Evolutionary conservation across 306 rosid genomes (phyloP).

Genomic region (Herpetospermum pedunculosum): DNA sequence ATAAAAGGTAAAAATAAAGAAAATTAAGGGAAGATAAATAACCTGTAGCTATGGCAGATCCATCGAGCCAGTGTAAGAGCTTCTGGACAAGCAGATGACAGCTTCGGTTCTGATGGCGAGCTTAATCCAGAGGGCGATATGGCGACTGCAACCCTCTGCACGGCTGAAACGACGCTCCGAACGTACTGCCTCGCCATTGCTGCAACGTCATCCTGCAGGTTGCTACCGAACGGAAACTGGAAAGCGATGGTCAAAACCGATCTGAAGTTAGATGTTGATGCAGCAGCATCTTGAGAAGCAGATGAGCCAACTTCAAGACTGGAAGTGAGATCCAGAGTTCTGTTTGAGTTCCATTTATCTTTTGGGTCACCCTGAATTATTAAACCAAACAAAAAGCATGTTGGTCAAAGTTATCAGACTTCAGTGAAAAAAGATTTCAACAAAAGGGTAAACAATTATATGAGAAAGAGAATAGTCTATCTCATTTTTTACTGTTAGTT

Average conservation of each 20-base stretch:
- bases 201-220: slow-evolving; percentile 62
- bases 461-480: neutral
- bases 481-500: neutral
- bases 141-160: slow-evolving; percentile 92
- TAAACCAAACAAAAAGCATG: neutral
- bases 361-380: slow-evolving; percentile 53
- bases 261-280: slow-evolving; percentile 35
- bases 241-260: slow-evolving; percentile 92
- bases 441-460: neutral
- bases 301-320: slow-evolving; percentile 82
- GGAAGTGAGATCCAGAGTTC: slow-evolving; percentile 76
- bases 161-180: slow-evolving; percentile 72
- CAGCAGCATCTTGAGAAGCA: slow-evolving; percentile 29
- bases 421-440: neutral
- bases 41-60: slow-evolving; percentile 89
- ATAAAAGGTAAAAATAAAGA: neutral
- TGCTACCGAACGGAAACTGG: slow-evolving; percentile 79
- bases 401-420: neutral
- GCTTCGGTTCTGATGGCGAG: slow-evolving; percentile 47
- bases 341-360: slow-evolving; percentile 38
- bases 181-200: slow-evolving; percentile 86
- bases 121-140: slow-evolving; percentile 72
- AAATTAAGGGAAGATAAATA: neutral
- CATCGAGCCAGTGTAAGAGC: slow-evolving; percentile 74
- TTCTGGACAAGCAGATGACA: slow-evolving; percentile 67